Evolutionary conservation across 768 basidiomycete species (phyloP).

Genomic region (Agaricus sinodeliciosus): DNA sequence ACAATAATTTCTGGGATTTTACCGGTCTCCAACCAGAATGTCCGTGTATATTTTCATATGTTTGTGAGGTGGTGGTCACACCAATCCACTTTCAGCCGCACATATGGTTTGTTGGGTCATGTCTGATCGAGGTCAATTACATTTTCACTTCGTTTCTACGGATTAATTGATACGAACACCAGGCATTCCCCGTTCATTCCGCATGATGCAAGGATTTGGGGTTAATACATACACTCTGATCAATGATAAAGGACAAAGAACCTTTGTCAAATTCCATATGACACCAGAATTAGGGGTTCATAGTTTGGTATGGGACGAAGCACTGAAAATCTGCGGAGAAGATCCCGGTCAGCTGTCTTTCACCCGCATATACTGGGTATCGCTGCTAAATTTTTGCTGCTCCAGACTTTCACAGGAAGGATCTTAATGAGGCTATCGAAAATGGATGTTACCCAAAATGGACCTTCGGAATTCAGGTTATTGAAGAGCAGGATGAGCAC

Average conservation of each 20-base stretch:
- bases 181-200: conserved; percentile 75
- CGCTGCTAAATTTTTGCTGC: not conserved
- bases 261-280: conserved; percentile 89
- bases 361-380: not conserved
- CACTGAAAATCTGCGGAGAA: conserved; percentile 73
- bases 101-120: conserved; percentile 83
- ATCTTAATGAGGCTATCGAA: conserved; percentile 78
- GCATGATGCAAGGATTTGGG: conserved; percentile 88
- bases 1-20: conserved; percentile 90
- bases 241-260: conserved; percentile 57
- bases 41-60: conserved; percentile 15
- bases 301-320: conserved; percentile 85
- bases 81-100: conserved; percentile 33
- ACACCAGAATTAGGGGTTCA: conserved; percentile 78
- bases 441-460: conserved; percentile 67
- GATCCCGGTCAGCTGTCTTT: conserved; percentile 52
- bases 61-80: not conserved
- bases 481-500: conserved; percentile 68
- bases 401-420: conserved; percentile 82
- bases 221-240: conserved; percentile 81
- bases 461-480: conserved; percentile 70
- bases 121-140: conserved; percentile 56
- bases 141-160: not conserved
- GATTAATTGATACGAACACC: not conserved
- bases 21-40: conserved; percentile 65